Evolutionary conservation across 371 early-diverging fungal genomes (phyloP), one percentile per base, ranked within the genome.

Genomic region (Mortierella sp.): DNA sequence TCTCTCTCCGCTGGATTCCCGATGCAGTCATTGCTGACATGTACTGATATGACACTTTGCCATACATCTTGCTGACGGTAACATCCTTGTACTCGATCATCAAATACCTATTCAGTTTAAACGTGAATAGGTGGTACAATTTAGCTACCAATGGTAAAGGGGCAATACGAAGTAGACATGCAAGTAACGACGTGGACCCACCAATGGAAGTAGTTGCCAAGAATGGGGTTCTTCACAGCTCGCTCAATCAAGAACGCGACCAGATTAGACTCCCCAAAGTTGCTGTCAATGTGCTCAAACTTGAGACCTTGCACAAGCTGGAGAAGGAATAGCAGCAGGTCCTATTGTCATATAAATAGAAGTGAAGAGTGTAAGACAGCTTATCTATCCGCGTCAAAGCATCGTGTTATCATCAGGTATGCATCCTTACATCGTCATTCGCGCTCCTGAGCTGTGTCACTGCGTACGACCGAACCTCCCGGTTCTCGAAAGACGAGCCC

Each of bases 221-320:
- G 87, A 24, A 95, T 89, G 6, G 93, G 94, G 83, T 97, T 97
- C 63, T 91, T 88, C 26, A 95, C 90, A 7, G 96, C 94, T 1
- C 98, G 93, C 81, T 95, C 94, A 70, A 98, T 95, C 79, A 99
- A 88, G 79, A 99, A 98, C 52, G 94, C 95, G 0, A 93, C 96
- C 44, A 99, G 88, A 0, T 95, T 95, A 0, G 97, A 97, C 45
- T 95, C 95, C 13, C 80, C 90, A 72, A 72, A 79, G 45, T 83
- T 81, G 70, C 65, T 83, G 73, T 82, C 84, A 44, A 89, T 89
- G 65, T 89, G 90, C 89, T 99, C 99, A 84, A 98, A 98, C 80
- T 97, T 97, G 6, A 99, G 89, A n/a, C 99, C 99, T 88, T 99
- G 99, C 1, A 99, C 99, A 0, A 99, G 92, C 83, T 99, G 99